Conservation (phyloP, 1,139 yeast species). For the Lodderomyces oxycetoniae region DNA sequence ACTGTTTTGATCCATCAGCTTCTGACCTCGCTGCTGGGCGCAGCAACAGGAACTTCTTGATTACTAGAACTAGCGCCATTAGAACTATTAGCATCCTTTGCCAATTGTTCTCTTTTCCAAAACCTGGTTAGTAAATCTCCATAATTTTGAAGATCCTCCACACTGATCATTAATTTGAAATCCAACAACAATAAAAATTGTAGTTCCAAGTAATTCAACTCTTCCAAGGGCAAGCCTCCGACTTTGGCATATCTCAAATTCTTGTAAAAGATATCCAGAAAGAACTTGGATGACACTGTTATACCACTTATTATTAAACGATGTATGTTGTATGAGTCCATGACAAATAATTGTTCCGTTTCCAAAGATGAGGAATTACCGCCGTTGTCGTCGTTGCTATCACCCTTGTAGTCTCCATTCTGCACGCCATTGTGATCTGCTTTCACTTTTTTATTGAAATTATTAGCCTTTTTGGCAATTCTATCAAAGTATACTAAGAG, state of each 20-base stretch:
- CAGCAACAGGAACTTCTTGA: background rate
- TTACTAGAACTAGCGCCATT: background rate
- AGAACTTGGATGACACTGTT: constrained; percentile 92
- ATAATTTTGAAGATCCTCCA: constrained; percentile 86
- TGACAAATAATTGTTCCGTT: constrained; percentile 68
- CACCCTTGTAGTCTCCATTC: constrained; percentile 6
- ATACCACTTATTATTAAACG: constrained; percentile 93
- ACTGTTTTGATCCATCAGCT: too few relatives aligned
- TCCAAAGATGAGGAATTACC: constrained; percentile 12
- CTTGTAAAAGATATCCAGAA: constrained; percentile 92
- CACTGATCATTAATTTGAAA: constrained; percentile 79
- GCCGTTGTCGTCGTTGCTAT: constrained; percentile 4
- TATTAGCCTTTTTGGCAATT: constrained; percentile 83
- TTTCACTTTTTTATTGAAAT: constrained; percentile 28
- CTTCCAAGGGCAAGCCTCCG: constrained; percentile 94
- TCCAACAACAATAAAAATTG: constrained; percentile 83
- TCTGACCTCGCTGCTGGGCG: constrained; percentile 1
- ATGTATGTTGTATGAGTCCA: constrained; percentile 95
- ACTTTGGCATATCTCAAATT: constrained; percentile 95
- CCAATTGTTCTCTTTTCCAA: constrained; percentile 64
- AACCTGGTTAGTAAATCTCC: constrained; percentile 82
- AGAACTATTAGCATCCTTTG: background rate
- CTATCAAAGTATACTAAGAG: constrained; percentile 90
- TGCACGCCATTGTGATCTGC: background rate
- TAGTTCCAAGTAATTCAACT: constrained; percentile 83